A percentile compares a stretch with the other conserved stretches of the same genome.
Conservation (phyloP, 345 rosid genomes). For the Citrus inodora region DNA sequence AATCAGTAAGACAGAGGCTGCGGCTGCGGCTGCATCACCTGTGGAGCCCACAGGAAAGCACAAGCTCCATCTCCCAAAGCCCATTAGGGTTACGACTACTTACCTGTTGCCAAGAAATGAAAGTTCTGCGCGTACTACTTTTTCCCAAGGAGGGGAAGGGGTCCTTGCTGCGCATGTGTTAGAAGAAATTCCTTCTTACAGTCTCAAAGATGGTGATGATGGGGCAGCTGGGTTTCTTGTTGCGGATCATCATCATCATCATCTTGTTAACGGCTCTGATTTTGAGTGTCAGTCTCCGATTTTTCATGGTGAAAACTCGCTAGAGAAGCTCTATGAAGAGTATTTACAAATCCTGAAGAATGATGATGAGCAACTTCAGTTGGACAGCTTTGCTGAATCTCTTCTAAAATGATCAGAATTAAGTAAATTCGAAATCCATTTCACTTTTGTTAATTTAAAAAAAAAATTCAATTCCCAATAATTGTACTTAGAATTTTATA, state of each 20-base stretch:
- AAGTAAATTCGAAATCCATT: background rate
- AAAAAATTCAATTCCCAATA: background rate
- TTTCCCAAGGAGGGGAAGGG: slow-evolving; percentile 12
- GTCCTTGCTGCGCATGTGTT: background rate
- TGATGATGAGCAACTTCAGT: slow-evolving; percentile 26
- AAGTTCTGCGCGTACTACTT: slow-evolving; percentile 17
- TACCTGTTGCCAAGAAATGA: slow-evolving; percentile 30
- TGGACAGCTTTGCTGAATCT: slow-evolving; percentile 34
- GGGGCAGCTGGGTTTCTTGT: slow-evolving; percentile 16
- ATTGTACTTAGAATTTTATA: background rate
- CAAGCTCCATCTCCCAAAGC: slow-evolving; percentile 48
- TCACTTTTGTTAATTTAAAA: background rate
- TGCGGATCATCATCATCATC: slow-evolving; percentile 13
- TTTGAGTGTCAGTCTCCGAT: slow-evolving; percentile 22
- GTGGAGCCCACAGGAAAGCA: slow-evolving; percentile 13
- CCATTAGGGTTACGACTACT: slow-evolving; percentile 30
- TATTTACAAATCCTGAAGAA: slow-evolving; percentile 38
- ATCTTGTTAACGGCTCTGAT: slow-evolving; percentile 23
- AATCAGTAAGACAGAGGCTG: slow-evolving; percentile 2
- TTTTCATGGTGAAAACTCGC: slow-evolving; percentile 4
- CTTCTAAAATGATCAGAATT: slow-evolving; percentile 15
- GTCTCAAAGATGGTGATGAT: slow-evolving; percentile 3
- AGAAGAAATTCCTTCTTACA: slow-evolving; percentile 11
- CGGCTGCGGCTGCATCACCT: background rate
- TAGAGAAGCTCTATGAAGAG: slow-evolving; percentile 44